phyloP scores from a whole-genome alignment of 352 stramenopile genomes.

The Blastocystis sp. region DNA sequence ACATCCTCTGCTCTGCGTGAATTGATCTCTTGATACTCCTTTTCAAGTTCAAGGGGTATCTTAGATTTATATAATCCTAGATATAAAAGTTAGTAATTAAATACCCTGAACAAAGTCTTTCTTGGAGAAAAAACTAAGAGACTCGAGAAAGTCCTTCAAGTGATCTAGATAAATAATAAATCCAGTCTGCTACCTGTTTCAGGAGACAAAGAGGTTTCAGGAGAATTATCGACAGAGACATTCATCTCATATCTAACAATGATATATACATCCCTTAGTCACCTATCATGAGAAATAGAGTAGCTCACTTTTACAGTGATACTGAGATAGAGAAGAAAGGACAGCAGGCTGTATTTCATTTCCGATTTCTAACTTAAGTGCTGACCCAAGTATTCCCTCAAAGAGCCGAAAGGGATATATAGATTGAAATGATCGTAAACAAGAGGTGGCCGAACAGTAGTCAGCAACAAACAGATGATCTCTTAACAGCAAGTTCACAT shows the following conservation, averaged over 20 bases:
- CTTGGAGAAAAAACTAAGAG: not conserved
- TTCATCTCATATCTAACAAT: not conserved
- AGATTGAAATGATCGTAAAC: not conserved
- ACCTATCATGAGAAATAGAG: not conserved
- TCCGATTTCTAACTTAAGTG: too few relatives aligned
- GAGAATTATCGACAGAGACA: constrained; percentile 13
- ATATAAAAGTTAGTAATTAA: not conserved
- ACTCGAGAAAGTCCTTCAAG: not conserved
- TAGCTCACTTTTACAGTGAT: not conserved
- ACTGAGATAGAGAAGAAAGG: not conserved
- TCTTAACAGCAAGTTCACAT: constrained; percentile 28
- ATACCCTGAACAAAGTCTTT: not conserved
- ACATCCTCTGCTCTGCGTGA: not conserved
- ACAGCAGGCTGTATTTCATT: not conserved
- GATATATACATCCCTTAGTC: not conserved
- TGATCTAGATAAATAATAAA: not conserved
- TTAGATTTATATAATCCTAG: not conserved
- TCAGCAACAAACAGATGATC: too few relatives aligned
- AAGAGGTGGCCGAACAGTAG: not conserved
- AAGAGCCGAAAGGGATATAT: not conserved
- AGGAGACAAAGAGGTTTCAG: not conserved
- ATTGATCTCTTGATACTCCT: constrained; percentile 14
- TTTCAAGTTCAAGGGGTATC: not conserved
- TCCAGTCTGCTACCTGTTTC: not conserved
- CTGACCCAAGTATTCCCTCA: too few relatives aligned